phyloP scores from a whole-genome alignment of 345 rosid species.

The Salix arbutifolia region DNA sequence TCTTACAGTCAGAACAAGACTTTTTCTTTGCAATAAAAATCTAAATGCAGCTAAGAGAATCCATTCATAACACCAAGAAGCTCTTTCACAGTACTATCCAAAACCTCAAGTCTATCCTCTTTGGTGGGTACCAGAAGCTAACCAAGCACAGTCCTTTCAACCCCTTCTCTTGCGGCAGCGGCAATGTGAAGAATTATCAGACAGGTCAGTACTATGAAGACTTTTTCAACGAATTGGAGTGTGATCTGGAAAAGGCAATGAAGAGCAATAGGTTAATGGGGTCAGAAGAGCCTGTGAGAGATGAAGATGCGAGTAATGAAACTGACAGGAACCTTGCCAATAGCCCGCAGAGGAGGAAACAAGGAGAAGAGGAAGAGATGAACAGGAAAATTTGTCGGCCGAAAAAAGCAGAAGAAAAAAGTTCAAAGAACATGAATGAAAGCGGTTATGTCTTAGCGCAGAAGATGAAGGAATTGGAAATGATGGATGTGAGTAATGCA shows the following conservation, averaged over 20 bases:
- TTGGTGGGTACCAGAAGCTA: slow-evolving; percentile 41
- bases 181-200: slow-evolving; percentile 17
- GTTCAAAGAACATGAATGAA: slow-evolving; percentile 16
- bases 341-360: slow-evolving; percentile 31
- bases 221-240: slow-evolving; percentile 36
- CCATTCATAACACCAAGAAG: slow-evolving; percentile 50
- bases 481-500: slow-evolving; percentile 63
- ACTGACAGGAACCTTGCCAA: slow-evolving; percentile 15
- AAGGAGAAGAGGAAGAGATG: slow-evolving; percentile 27
- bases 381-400: slow-evolving; percentile 19
- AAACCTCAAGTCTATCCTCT: slow-evolving; percentile 51
- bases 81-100: slow-evolving; percentile 45
- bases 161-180: slow-evolving; percentile 32
- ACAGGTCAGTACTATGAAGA: slow-evolving; percentile 28
- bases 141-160: slow-evolving; percentile 29
- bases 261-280: slow-evolving; percentile 2
- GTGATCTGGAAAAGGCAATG: slow-evolving; percentile 29
- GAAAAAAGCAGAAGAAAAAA: slow-evolving; percentile 21
- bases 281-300: slow-evolving; percentile 9
- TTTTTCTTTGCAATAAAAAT: not conserved
- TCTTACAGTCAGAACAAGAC: slow-evolving; percentile 10
- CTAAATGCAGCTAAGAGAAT: slow-evolving; percentile 45
- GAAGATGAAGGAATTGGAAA: slow-evolving; percentile 84
- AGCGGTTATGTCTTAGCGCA: slow-evolving; percentile 48
- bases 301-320: slow-evolving; percentile 22